Conservation (phyloP, 495 filamentous ascomycete species). For the Annulohypoxylon bovei region DNA sequence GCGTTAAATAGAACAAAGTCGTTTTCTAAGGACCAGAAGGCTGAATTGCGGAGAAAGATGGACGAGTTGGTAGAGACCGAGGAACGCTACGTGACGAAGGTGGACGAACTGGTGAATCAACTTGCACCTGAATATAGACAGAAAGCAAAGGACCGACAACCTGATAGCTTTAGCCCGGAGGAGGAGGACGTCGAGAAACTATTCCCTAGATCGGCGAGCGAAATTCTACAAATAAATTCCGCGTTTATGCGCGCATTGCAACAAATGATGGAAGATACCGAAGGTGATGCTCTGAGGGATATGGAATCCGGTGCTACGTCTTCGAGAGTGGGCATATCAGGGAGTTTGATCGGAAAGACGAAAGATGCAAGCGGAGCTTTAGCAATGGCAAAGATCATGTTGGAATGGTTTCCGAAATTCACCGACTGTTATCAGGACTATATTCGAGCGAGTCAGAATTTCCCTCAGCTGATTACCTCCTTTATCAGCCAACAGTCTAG, state of each 20-base stretch:
- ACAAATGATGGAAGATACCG: conserved; percentile 80
- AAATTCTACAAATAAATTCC: conserved; percentile 81
- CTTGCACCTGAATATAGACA: conserved; percentile 77
- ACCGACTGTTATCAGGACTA: conserved; percentile 89
- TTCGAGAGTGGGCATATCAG: conserved; percentile 60
- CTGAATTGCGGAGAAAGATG: conserved; percentile 86
- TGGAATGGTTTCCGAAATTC: conserved; percentile 92
- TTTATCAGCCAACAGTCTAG: conserved; percentile 82
- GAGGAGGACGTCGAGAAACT: conserved; percentile 76
- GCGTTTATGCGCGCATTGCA: conserved; percentile 79
- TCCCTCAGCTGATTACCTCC: conserved; percentile 78
- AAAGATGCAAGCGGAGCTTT: conserved; percentile 78
- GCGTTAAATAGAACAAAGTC: conserved; percentile 75
- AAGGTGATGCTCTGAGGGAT: conserved; percentile 78
- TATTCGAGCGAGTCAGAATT: conserved; percentile 83
- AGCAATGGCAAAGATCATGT: conserved; percentile 77
- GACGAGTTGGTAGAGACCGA: conserved; percentile 93
- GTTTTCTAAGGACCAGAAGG: conserved; percentile 82
- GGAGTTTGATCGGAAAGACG: conserved; percentile 53
- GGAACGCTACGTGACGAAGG: conserved; percentile 87
- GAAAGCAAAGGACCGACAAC: conserved; percentile 66
- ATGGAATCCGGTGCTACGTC: conserved; percentile 58
- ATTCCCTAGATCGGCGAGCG: conserved; percentile 81
- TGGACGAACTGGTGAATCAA: conserved; percentile 81
- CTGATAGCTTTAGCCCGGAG: conserved; percentile 75